A percentile compares a stretch with the other conserved stretches of the same genome.
Evolutionary conservation across 1,284 basidiomycete species (phyloP).

Genomic region (Coniferiporia sulphurascens): DNA sequence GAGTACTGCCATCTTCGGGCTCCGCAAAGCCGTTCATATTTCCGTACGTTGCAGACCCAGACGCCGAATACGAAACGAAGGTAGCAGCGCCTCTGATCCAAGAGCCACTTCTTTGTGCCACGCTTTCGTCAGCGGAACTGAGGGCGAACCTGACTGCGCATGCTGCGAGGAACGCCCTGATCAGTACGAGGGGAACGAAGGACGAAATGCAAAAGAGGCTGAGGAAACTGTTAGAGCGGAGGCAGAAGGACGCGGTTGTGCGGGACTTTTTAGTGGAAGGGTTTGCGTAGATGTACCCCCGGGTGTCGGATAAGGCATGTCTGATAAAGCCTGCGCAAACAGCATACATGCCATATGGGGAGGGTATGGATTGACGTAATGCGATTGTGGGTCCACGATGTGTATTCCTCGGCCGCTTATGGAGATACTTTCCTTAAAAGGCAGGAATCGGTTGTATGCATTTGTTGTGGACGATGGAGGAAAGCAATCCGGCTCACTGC

Average conservation of each 20-base stretch:
- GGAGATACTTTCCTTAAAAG: not conserved
- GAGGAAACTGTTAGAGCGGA: slow-evolving; percentile 33
- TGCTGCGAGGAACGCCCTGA: slow-evolving; percentile 27
- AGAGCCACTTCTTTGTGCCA: slow-evolving; percentile 36
- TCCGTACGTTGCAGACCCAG: slow-evolving; percentile 33
- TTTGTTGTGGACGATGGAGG: not conserved
- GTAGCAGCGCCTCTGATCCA: slow-evolving; percentile 45
- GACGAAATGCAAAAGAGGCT: slow-evolving; percentile 30
- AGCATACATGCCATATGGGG: no score
- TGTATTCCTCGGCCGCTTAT: no score
- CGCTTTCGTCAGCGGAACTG: slow-evolving; percentile 42
- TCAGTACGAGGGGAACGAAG: slow-evolving; percentile 26
- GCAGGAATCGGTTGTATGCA: not conserved
- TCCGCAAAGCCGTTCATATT: not conserved
- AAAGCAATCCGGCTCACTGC: not conserved
- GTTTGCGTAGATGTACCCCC: no score
- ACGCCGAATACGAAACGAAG: slow-evolving; percentile 42
- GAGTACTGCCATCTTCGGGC: slow-evolving; percentile 19
- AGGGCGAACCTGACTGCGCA: slow-evolving; percentile 54
- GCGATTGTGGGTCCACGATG: no score
- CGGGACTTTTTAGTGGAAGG: slow-evolving; percentile 36
- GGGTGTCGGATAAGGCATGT: no score
- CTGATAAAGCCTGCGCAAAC: no score
- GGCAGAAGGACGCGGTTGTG: slow-evolving; percentile 46
- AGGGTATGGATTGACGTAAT: no score